These are phyloP conservation scores for Neurospora hispaniola DNA, from an alignment of 495 filamentous ascomycete genomes.

Conservation along the genomic window DNA sequence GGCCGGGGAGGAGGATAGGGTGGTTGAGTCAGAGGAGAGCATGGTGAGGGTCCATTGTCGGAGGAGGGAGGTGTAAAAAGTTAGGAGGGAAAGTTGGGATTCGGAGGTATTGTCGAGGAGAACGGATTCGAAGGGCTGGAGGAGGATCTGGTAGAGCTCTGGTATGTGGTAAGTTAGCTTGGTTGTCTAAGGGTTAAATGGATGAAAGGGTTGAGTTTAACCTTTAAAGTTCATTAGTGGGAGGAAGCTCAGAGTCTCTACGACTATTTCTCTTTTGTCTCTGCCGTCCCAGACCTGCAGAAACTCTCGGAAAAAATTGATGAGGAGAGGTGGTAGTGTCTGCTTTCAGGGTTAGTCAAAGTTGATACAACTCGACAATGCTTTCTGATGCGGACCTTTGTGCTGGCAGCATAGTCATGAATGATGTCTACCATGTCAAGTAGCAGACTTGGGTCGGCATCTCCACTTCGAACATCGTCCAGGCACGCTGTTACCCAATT, in stretches of 20 bases:
- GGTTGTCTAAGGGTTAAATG: background rate
- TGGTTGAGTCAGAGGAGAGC: conserved; percentile 17
- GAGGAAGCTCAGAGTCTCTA: conserved; percentile 55
- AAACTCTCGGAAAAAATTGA: conserved; percentile 53
- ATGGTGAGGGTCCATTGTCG: conserved; percentile 51
- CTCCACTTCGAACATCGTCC: conserved; percentile 45
- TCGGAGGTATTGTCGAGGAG: conserved; percentile 40
- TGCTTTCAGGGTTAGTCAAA: conserved; percentile 19
- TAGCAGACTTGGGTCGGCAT: conserved; percentile 37
- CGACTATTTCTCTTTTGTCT: conserved; percentile 44
- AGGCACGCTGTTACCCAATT: conserved; percentile 57
- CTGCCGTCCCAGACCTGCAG: conserved; percentile 59
- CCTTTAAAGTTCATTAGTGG: conserved; percentile 51
- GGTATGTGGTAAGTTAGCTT: conserved; percentile 28
- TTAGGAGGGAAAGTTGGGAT: conserved; percentile 47
- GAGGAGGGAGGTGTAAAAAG: conserved; percentile 63
- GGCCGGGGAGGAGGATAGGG: conserved; percentile 10
- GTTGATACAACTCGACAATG: background rate
- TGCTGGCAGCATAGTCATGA: conserved; percentile 47
- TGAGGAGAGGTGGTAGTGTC: conserved; percentile 49
- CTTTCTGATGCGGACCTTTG: conserved; percentile 43
- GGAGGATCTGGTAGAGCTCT: conserved; percentile 42
- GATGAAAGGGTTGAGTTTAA: conserved; percentile 11
- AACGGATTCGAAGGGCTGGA: conserved; percentile 48
- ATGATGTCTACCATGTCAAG: conserved; percentile 48